Evolutionary conservation across 495 filamentous ascomycete species (phyloP), one percentile per base, ranked within the genome.

Genomic region (Aspergillus nidulans): DNA sequence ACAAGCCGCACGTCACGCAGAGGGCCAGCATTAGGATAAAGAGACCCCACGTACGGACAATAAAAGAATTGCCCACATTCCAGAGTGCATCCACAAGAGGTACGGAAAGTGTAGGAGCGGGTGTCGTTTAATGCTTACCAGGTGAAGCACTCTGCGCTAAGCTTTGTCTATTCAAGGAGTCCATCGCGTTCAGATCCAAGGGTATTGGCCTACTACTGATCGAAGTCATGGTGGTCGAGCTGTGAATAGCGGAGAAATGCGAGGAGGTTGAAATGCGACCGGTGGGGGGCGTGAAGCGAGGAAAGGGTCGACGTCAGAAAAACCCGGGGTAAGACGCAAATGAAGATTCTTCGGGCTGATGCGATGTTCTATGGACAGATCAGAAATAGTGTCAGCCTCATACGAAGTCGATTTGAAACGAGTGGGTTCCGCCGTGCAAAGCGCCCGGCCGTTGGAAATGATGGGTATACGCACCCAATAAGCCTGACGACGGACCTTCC

Each of bases 371-470:
- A 45, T n/a, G n/a, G n/a, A n/a, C n/a, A 52, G 48, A 53, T 53
- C 57, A 55, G 24, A 40, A 50, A 39, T 25, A 36, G 55, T 54
- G 57, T 63, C 61, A 63, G 61, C 61, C 61, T 63, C 58, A 57
- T 46, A 49, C 52, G 38, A 42, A 39, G 42, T 49, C 44, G 49
- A 43, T 19, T 48, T 42, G 39, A 30, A 49, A 59, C 48, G 34
- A 48, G 58, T 64, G 58, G 58, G 50, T 61, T 60, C 52, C 46
- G 41, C 46, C 23, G 53, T 60, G n/a, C 54, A 55, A 54, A 60
- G 61, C 58, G 58, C 23, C 50, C 47, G 39, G 48, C 60, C 49
- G 53, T 60, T 58, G 49, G 23, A 16, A 10, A 49, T 24, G 38
- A 40, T 42, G 24, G 39, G 49, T 21, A 53, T 44, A 56, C 61